phyloP scores from a whole-genome alignment of 805 yeast genomes.

The Cyberlindnera euphorbiiphila region DNA sequence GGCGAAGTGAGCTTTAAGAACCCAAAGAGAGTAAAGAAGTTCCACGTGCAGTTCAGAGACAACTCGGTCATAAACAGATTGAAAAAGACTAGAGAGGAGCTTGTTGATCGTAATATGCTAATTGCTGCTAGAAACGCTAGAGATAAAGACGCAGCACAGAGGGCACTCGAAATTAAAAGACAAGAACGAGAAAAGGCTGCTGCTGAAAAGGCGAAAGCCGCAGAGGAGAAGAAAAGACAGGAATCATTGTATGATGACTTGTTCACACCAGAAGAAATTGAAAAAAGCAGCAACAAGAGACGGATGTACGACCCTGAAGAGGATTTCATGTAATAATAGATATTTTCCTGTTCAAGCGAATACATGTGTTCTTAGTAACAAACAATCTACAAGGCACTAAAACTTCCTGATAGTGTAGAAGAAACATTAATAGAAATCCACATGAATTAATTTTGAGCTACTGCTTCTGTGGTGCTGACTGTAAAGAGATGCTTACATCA shows the following conservation, averaged over 20 bases:
- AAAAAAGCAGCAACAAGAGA: conserved; percentile 42
- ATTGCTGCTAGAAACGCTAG: conserved; percentile 37
- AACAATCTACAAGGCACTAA: no score
- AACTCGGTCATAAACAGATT: conserved; percentile 58
- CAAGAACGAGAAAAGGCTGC: conserved; percentile 27
- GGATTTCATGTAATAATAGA: conserved; percentile 45
- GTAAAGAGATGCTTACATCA: conserved; percentile 31
- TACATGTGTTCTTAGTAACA: no score
- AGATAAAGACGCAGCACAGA: conserved; percentile 30
- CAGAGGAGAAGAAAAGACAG: conserved; percentile 37
- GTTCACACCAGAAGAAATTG: conserved; percentile 38
- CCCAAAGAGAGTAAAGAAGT: conserved; percentile 47
- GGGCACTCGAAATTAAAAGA: conserved; percentile 25
- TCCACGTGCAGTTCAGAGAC: conserved; percentile 52
- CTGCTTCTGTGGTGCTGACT: conserved; percentile 2
- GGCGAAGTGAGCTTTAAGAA: conserved; percentile 78
- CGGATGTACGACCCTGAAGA: conserved; percentile 54
- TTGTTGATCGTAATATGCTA: conserved; percentile 30
- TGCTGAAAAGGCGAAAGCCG: conserved; percentile 35
- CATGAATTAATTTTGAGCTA: no score
- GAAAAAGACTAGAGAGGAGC: conserved; percentile 60
- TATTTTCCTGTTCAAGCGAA: no score
- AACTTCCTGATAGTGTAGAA: no score
- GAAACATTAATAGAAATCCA: no score
- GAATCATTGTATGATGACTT: conserved; percentile 45